These are phyloP conservation scores for Trapa incisa DNA, from an alignment of 345 rosid genomes.

Conservation along the genomic window DNA sequence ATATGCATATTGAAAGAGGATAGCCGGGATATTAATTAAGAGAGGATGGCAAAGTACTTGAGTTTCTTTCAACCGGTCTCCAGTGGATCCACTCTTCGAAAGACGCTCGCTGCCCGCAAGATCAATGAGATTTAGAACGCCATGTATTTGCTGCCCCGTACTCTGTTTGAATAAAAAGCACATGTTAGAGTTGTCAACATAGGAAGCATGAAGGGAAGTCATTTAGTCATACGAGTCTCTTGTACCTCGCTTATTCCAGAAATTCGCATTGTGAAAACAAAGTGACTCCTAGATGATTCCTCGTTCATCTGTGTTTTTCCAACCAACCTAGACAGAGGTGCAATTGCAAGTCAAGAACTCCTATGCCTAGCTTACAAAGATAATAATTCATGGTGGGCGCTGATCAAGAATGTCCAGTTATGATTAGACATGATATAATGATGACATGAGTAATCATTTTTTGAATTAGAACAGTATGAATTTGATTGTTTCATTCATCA, in stretches of 20 bases:
- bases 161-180: constrained; percentile 28
- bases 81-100: constrained; percentile 91
- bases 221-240: not conserved
- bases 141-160: constrained; percentile 94
- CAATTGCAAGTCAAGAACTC: not conserved
- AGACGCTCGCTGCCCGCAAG: constrained; percentile 99
- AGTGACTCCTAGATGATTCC: constrained; percentile 95
- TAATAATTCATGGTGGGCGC: not conserved
- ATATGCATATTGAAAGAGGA: not conserved
- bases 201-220: not conserved
- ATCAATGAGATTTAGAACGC: constrained; percentile 90
- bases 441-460: not conserved
- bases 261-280: constrained; percentile 79
- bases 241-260: constrained; percentile 83
- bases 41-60: constrained; percentile 34
- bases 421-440: not conserved
- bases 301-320: constrained; percentile 96
- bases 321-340: constrained; percentile 45
- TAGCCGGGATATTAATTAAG: constrained; percentile 1
- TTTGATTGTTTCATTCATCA: not conserved
- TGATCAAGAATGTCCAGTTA: not conserved
- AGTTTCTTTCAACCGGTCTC: constrained; percentile 89
- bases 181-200: not conserved
- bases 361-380: not conserved
- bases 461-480: not conserved